Conservation (phyloP, 1,284 basidiomycete species). For the Dichomitus squalens region DNA sequence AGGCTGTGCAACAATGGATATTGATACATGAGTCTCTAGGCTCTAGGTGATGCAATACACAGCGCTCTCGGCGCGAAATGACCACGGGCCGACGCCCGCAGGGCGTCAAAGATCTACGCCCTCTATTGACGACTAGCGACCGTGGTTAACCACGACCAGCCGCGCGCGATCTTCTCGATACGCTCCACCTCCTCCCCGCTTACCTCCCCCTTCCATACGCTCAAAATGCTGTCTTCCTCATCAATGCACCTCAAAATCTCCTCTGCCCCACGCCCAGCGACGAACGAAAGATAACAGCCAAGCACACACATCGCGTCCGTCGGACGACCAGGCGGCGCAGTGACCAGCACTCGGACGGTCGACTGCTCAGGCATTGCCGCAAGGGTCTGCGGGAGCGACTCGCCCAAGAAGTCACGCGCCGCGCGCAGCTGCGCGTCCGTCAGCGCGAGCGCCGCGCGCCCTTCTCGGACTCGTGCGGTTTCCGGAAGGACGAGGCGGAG, state of each 20-base stretch:
- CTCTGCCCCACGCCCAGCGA: conserved; percentile 24
- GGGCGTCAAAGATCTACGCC: too few relatives aligned
- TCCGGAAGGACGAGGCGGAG: conserved; percentile 10
- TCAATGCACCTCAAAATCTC: conserved; percentile 29
- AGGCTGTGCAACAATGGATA: too few relatives aligned
- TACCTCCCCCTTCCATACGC: conserved; percentile 36
- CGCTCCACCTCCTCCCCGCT: conserved; percentile 31
- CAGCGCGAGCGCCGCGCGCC: conserved; percentile 28
- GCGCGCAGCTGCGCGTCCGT: conserved; percentile 31
- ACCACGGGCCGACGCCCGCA: too few relatives aligned
- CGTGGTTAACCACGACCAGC: conserved; percentile 29
- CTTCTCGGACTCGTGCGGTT: neutral
- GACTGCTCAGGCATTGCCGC: conserved; percentile 11
- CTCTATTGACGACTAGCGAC: too few relatives aligned
- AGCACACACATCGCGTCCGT: conserved; percentile 31
- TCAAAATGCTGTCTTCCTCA: conserved; percentile 28
- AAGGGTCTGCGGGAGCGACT: conserved; percentile 25
- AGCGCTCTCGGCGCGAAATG: too few relatives aligned
- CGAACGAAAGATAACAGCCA: conserved; percentile 32
- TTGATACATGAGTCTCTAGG: too few relatives aligned
- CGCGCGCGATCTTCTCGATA: conserved; percentile 28
- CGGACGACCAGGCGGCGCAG: conserved; percentile 27
- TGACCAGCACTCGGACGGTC: conserved; percentile 28
- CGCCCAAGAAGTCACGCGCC: conserved; percentile 32
- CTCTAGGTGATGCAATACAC: too few relatives aligned